Evolutionary conservation across 2,329 filamentous ascomycete genomes (phyloP), one percentile per base, ranked within the genome.

Genomic region (Aspergillus tanneri): DNA sequence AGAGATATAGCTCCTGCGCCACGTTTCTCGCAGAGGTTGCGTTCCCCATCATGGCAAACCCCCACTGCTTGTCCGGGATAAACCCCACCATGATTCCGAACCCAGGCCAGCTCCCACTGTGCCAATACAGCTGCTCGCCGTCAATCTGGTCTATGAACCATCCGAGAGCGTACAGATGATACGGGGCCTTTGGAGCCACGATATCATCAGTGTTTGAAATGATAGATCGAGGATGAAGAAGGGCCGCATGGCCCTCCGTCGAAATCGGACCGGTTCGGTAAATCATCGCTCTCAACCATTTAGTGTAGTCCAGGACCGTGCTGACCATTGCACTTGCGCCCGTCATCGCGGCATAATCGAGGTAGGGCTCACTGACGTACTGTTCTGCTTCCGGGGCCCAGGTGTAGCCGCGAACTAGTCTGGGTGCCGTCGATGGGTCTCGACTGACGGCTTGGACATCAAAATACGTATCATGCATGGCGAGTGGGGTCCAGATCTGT

Each of bases 21-120:
- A 46, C 53, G 6, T 50, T 16, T 18, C 46, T 51, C 1, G 50
- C 53, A 24, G 43, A 38, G 4, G 19, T 41, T 0, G 55, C 43
- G 30, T 62, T 63, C 7, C 53, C 54, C 60, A 63, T 61, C 38
- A 62, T 51, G 0, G 42, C 58, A 30, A 63, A 57, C 1, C 57
- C 61, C 12, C 59, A 62, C 2, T 52, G 25, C 12, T 47, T 54
- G 4, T 49, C 52, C 1, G 61, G 58, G 6, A 63, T 12, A 18
- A 62, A 61, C 4, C 58, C 60, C 2, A 61, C 56, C 42, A 56
- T 53, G 3, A 53, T 56, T 3, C 53, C 54, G 19, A 59, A 59
- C 1, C 60, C 60, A 0, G 43, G 36, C 54, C 56, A 62, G 21
- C 60, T 55, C 4, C 57, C 60, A 5, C 54, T 50, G 23, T 62